Conservation (phyloP, 805 yeast species). For the Wickerhamiella bombiphila region DNA sequence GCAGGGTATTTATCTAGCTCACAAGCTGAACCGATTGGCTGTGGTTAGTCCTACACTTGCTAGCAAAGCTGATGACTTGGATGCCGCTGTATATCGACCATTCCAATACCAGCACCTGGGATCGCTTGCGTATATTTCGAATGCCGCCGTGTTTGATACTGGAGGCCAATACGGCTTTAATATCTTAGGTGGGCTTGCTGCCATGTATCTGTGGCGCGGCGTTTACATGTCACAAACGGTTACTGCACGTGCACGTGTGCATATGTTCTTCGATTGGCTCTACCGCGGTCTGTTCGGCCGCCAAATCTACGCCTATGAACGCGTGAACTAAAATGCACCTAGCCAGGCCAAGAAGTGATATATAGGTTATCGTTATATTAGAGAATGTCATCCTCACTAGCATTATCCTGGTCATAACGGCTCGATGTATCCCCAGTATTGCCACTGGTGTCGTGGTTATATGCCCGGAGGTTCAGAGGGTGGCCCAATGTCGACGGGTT, state of each 20-base stretch:
- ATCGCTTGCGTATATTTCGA: constrained; percentile 53
- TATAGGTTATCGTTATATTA: neutral
- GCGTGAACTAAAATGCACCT: constrained; percentile 5
- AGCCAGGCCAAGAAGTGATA: neutral
- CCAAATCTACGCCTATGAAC: constrained; percentile 20
- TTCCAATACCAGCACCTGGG: constrained; percentile 53
- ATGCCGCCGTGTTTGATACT: constrained; percentile 58
- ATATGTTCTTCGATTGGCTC: constrained; percentile 53
- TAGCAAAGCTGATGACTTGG: constrained; percentile 33
- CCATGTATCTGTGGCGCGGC: constrained; percentile 63
- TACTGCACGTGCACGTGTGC: constrained; percentile 45
- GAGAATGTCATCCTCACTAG: constrained; percentile 1
- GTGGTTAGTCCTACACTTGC: constrained; percentile 16
- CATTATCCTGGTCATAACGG: neutral
- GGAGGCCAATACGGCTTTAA: constrained; percentile 33
- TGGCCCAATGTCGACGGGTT: too few species aligned
- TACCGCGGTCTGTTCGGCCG: constrained; percentile 34
- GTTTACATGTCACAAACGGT: constrained; percentile 57
- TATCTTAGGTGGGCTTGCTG: constrained; percentile 49
- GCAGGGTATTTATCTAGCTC: constrained; percentile 53
- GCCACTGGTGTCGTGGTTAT: too few species aligned
- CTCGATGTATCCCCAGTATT: neutral
- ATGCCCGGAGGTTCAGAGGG: too few species aligned
- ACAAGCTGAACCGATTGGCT: constrained; percentile 41
- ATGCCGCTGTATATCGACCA: constrained; percentile 40